phyloP scores from a whole-genome alignment of 352 stramenopile genomes.

The Phytophthora sp. region DNA sequence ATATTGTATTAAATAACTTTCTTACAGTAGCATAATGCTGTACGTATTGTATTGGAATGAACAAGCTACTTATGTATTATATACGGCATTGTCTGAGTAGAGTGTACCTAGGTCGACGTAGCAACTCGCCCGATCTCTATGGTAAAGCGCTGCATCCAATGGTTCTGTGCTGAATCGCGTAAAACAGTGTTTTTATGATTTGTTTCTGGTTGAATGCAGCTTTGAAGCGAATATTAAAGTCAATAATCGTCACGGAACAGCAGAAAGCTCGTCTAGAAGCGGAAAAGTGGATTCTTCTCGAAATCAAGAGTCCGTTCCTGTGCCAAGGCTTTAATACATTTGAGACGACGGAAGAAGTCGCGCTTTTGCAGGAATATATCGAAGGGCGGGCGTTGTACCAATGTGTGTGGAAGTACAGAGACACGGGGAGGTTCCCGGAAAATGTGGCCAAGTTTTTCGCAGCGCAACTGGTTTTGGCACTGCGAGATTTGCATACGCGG shows the following conservation, averaged over 20 bases:
- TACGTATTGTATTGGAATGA: too few species aligned
- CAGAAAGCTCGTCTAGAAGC: slow-evolving; percentile 50
- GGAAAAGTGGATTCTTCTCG: slow-evolving; percentile 57
- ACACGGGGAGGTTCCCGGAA: slow-evolving; percentile 54
- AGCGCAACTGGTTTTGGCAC: slow-evolving; percentile 70
- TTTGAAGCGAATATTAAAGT: slow-evolving; percentile 60
- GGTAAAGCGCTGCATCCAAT: slow-evolving; percentile 28
- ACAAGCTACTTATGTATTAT: too few species aligned
- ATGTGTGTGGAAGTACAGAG: slow-evolving; percentile 68
- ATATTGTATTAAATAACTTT: not conserved
- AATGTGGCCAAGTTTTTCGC: slow-evolving; percentile 62
- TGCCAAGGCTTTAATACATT: slow-evolving; percentile 45
- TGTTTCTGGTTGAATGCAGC: slow-evolving; percentile 36
- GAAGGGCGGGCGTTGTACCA: slow-evolving; percentile 70
- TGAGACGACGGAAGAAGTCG: slow-evolving; percentile 31
- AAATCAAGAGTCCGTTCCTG: slow-evolving; percentile 52
- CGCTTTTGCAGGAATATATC: slow-evolving; percentile 63
- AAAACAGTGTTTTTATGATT: not conserved
- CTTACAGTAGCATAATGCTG: not conserved
- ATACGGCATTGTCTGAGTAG: too few species aligned
- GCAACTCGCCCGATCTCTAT: slow-evolving; percentile 27
- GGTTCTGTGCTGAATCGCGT: not conserved
- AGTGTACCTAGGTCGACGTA: slow-evolving; percentile 56
- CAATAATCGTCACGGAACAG: slow-evolving; percentile 40
- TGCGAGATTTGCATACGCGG: slow-evolving; percentile 53